A percentile compares a stretch with the other conserved stretches of the same genome.
phyloP scores from a whole-genome alignment of 495 filamentous ascomycete genomes.

The Penicillium cinerascens region DNA sequence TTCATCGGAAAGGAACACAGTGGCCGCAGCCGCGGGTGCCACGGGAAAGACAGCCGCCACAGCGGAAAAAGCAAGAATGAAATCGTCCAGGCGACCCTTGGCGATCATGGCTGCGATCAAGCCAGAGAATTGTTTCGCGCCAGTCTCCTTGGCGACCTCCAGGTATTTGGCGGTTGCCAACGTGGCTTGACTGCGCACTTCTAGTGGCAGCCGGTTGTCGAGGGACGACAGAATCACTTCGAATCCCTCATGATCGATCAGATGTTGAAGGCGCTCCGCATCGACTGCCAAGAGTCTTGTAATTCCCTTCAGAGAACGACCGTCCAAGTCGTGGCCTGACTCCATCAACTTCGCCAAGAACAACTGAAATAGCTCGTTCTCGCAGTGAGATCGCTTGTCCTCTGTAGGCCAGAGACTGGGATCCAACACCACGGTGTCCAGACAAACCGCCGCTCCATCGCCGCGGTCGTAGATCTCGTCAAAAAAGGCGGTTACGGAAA shows the following conservation, averaged over 20 bases:
- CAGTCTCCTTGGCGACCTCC: slow-evolving; percentile 65
- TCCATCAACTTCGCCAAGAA: slow-evolving; percentile 63
- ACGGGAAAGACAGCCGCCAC: slow-evolving; percentile 84
- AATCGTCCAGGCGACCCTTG: slow-evolving; percentile 53
- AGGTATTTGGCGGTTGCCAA: slow-evolving; percentile 76
- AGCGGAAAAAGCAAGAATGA: slow-evolving; percentile 80
- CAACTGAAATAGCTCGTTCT: slow-evolving; percentile 63
- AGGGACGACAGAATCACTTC: slow-evolving; percentile 75
- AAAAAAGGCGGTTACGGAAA: slow-evolving; percentile 52
- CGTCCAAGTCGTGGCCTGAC: slow-evolving; percentile 56
- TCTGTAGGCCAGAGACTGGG: slow-evolving; percentile 54
- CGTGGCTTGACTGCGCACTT: slow-evolving; percentile 69
- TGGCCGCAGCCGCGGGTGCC: slow-evolving; percentile 61
- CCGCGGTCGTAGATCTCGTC: slow-evolving; percentile 57
- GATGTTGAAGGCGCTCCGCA: slow-evolving; percentile 53
- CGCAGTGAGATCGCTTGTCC: slow-evolving; percentile 43
- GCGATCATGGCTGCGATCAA: slow-evolving; percentile 59
- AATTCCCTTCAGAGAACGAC: slow-evolving; percentile 59
- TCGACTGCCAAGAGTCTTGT: slow-evolving; percentile 60
- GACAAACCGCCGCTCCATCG: slow-evolving; percentile 55
- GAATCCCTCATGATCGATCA: slow-evolving; percentile 74
- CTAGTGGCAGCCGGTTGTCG: slow-evolving; percentile 67
- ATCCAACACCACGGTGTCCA: slow-evolving; percentile 57
- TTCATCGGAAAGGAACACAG: slow-evolving; percentile 78
- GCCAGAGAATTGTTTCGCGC: slow-evolving; percentile 58